Evolutionary conservation across 192 early-diverging fungal species (phyloP).

Genomic region (Coemansia javaensis): DNA sequence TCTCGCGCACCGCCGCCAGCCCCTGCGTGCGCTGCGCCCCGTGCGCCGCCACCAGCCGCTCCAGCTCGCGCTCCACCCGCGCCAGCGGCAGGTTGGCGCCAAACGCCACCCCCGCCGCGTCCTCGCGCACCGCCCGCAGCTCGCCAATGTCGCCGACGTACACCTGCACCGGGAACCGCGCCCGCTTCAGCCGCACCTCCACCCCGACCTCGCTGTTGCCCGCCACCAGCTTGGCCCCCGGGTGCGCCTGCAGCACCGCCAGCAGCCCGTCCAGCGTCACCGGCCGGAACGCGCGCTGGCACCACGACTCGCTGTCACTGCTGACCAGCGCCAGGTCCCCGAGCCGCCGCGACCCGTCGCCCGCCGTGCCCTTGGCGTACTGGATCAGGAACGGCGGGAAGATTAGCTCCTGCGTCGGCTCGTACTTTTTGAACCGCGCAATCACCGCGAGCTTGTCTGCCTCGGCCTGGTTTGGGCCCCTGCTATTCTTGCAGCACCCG

Average conservation of each 20-base stretch:
- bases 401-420: constrained; percentile 60
- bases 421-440: constrained; percentile 56
- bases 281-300: constrained; percentile 50
- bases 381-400: constrained; percentile 65
- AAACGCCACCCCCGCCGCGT: constrained; percentile 41
- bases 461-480: constrained; percentile 17
- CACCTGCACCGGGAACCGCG: constrained; percentile 60
- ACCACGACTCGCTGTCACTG: constrained; percentile 8
- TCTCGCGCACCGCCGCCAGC: constrained; percentile 65
- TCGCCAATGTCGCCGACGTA: constrained; percentile 67
- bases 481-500: constrained; percentile 11
- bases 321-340: constrained; percentile 19
- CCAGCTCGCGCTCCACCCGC: constrained; percentile 43
- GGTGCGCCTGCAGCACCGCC: constrained; percentile 51
- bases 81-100: constrained; percentile 69
- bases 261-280: constrained; percentile 53
- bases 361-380: constrained; percentile 36
- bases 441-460: constrained; percentile 30
- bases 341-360: constrained; percentile 9
- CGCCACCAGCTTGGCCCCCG: constrained; percentile 68
- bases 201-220: constrained; percentile 84
- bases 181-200: constrained; percentile 70
- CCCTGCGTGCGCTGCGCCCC: constrained; percentile 47
- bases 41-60: constrained; percentile 8
- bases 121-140: constrained; percentile 51